phyloP scores from a whole-genome alignment of 352 stramenopile genomes.

The Pilasporangium apinafurcum region DNA sequence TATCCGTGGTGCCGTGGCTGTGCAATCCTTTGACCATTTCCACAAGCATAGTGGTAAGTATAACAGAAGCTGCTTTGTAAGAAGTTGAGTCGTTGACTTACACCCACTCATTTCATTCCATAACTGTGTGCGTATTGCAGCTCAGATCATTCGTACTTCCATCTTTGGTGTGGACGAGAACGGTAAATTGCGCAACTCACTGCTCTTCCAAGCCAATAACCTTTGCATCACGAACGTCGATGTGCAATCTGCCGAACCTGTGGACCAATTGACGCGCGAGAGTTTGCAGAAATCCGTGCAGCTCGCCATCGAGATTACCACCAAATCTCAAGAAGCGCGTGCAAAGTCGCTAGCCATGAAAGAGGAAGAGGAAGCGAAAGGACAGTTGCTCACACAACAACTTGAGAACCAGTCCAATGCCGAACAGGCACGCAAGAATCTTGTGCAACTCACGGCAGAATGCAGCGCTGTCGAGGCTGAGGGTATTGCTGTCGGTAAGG shows the following conservation, averaged over 20 bases:
- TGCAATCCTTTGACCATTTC: slow-evolving; percentile 76
- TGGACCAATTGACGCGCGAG: slow-evolving; percentile 63
- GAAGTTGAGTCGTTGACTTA: too few relatives aligned
- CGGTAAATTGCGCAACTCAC: slow-evolving; percentile 39
- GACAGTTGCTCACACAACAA: slow-evolving; percentile 60
- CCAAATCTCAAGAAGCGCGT: slow-evolving; percentile 72
- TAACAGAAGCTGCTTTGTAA: too few relatives aligned
- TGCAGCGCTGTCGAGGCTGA: slow-evolving; percentile 66
- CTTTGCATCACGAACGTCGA: slow-evolving; percentile 81
- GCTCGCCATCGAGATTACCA: slow-evolving; percentile 82
- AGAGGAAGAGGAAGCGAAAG: slow-evolving; percentile 77
- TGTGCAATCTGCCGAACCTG: slow-evolving; percentile 71
- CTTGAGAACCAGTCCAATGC: slow-evolving; percentile 72
- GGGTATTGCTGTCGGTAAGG: slow-evolving; percentile 50
- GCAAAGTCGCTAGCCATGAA: slow-evolving; percentile 77
- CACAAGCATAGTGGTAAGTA: slow-evolving; percentile 68
- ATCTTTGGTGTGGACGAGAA: slow-evolving; percentile 66
- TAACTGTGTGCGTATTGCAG: neutral
- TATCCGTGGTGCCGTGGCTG: slow-evolving; percentile 65
- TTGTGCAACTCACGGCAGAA: slow-evolving; percentile 68
- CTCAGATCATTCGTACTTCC: slow-evolving; percentile 69
- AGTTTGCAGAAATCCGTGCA: slow-evolving; percentile 80
- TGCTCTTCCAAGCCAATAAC: slow-evolving; percentile 71
- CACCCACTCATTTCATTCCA: neutral
- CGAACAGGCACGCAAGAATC: slow-evolving; percentile 66